Conservation (phyloP, 352 stramenopile genomes). For the Thalassiosira mediterranea region DNA sequence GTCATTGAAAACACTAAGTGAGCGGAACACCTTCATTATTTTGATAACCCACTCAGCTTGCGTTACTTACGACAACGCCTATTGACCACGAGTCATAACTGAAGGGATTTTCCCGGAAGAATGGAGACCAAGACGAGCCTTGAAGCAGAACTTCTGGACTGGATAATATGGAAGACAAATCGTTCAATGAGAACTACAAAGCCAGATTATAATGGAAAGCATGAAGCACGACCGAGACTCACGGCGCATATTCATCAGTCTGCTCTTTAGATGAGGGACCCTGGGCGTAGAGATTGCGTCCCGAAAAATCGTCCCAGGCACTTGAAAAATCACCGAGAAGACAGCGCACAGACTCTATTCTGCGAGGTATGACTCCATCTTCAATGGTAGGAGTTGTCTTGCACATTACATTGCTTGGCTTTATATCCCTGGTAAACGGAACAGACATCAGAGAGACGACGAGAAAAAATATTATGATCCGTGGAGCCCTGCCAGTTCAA, state of each 20-base stretch:
- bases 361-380: conserved; percentile 26
- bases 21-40: background rate
- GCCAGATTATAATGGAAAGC: too few species aligned
- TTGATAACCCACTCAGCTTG: background rate
- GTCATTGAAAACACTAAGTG: too few species aligned
- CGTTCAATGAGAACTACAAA: too few species aligned
- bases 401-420: conserved; percentile 80
- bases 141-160: conserved; percentile 86
- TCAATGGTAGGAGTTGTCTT: conserved; percentile 30
- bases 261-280: conserved; percentile 90
- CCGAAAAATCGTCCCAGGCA: conserved; percentile 84
- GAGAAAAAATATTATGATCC: too few species aligned
- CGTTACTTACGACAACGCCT: conserved; percentile 85
- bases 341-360: conserved; percentile 57
- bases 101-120: conserved; percentile 55
- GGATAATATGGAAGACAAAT: too few species aligned
- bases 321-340: conserved; percentile 79
- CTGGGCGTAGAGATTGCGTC: conserved; percentile 68
- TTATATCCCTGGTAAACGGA: too few species aligned
- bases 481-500: too few species aligned
- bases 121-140: conserved; percentile 59
- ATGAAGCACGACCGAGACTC: too few species aligned
- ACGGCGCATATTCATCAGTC: conserved; percentile 94
- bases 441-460: too few species aligned
- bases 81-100: conserved; percentile 86